Percentiles rank a stretch among this genome's conserved stretches.
Evolutionary conservation across 305 asterid genomes (phyloP).

Genomic region (Fraxinus albicans): DNA sequence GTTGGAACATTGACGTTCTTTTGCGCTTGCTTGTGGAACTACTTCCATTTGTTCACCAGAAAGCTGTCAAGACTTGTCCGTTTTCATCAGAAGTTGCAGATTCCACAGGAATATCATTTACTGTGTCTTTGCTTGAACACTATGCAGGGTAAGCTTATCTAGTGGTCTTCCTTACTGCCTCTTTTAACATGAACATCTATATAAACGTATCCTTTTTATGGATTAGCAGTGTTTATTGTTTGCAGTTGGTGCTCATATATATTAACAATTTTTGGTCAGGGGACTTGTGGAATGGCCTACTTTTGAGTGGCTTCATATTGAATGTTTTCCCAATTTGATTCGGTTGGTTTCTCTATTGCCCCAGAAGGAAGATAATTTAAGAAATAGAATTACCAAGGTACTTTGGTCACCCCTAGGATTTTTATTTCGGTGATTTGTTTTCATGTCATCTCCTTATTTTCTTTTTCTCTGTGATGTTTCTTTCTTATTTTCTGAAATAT

Average conservation of each 20-base stretch:
- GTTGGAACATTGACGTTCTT: constrained; percentile 90
- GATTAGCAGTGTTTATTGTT: constrained; percentile 20
- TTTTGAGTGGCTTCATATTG: constrained; percentile 86
- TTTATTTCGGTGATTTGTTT: constrained; percentile 21
- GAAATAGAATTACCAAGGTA: constrained; percentile 82
- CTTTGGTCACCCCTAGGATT: constrained; percentile 20
- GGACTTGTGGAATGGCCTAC: constrained; percentile 81
- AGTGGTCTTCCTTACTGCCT: constrained; percentile 20
- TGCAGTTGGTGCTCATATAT: constrained; percentile 26
- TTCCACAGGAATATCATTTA: constrained; percentile 48
- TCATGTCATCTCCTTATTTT: neutral
- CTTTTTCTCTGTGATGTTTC: constrained; percentile 5
- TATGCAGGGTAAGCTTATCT: constrained; percentile 63
- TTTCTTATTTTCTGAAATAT: constrained; percentile 20
- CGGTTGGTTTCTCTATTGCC: constrained; percentile 80
- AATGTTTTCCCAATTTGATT: constrained; percentile 88
- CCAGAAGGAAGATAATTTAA: constrained; percentile 89
- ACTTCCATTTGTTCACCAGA: constrained; percentile 67
- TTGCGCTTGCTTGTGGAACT: constrained; percentile 77
- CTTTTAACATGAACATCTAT: constrained; percentile 19
- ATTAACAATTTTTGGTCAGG: constrained; percentile 48
- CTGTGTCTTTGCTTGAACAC: constrained; percentile 59
- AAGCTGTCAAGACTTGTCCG: constrained; percentile 81
- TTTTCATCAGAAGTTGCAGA: constrained; percentile 53
- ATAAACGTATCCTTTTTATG: neutral